Base-by-base conservation (phyloP, 495 filamentous ascomycete species). In the Aspergillus affinis region DNA sequence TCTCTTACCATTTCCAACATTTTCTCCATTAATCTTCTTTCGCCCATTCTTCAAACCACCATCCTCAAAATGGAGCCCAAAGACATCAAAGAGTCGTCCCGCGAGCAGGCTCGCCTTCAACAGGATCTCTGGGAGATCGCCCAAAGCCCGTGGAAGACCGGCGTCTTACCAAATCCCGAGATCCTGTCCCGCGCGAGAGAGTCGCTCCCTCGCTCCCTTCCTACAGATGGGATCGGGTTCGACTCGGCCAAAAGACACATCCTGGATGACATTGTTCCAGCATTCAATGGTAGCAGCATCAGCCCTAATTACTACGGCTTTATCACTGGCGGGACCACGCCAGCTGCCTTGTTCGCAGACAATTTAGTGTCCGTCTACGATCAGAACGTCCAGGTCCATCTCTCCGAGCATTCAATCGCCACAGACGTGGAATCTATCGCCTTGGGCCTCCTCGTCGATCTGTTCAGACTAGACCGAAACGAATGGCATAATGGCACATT, bases 371-470 rank as follows among this genome's bases (percentile, higher is more conserved):
- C 84, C 9, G 81, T 82, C 2, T 84, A 86, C 48, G 93, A 97
- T 68, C 90, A 94, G 61, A 96, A 92, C 68, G 86, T 92, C n/a
- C 81, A 85, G 53, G 91, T 97, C 10, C 91, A 97, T 74, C 75
- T 97, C 20, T 84, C 91, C 0, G 73, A 80, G 10, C 87, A 96
- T 68, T 88, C 86, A 0, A 80, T 91, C 15, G 79, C 84, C 17
- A 93, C 91, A 0, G 83, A 84, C 18, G 82, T 97, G 27, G 93
- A 97, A 72, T 83, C 84, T 59, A 74, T 75, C 32, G 84, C 93
- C 0, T 75, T 97, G 51, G 66, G 76, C 13, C 81, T 97, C 75
- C 74, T 97, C 0, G 71, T 84, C 29, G 79, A 89, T 56, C 74
- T 97, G 3, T 73, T 97, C 13, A 68, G 73, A 6, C 72, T 97